Evolutionary conservation across 306 rosid species (phyloP).

Genomic region (Rosa persica): DNA sequence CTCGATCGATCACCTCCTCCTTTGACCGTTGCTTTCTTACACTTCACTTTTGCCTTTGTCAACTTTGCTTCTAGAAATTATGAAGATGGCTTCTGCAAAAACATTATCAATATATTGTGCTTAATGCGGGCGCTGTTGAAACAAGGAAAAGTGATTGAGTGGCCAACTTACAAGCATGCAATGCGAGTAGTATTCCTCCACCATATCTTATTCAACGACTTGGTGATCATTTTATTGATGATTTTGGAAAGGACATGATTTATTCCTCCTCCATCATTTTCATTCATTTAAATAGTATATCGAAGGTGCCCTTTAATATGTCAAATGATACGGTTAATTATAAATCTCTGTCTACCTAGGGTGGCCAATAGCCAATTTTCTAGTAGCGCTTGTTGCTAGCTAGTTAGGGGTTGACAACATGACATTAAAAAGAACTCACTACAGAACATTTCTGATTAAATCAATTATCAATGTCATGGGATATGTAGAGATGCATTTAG

Average conservation of each 20-base stretch:
- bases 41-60: constrained; percentile 7
- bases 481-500: not conserved
- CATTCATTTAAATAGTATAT: not conserved
- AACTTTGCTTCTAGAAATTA: not conserved
- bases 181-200: constrained; percentile 4
- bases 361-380: no score
- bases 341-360: no score
- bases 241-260: not conserved
- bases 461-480: not conserved
- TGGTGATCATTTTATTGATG: constrained; percentile 19
- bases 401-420: not conserved
- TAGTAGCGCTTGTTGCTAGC: not conserved
- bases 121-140: not conserved
- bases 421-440: not conserved
- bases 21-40: not conserved
- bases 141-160: constrained; percentile 33
- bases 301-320: not conserved
- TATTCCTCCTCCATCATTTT: not conserved
- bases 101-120: not conserved
- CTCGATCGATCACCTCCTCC: not conserved
- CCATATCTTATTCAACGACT: constrained; percentile 23
- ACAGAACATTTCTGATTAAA: not conserved
- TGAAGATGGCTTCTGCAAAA: not conserved
- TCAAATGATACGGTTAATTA: no score
- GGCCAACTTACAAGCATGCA: constrained; percentile 22